phyloP scores from a whole-genome alignment of 345 rosid genomes.

The Draba incana region DNA sequence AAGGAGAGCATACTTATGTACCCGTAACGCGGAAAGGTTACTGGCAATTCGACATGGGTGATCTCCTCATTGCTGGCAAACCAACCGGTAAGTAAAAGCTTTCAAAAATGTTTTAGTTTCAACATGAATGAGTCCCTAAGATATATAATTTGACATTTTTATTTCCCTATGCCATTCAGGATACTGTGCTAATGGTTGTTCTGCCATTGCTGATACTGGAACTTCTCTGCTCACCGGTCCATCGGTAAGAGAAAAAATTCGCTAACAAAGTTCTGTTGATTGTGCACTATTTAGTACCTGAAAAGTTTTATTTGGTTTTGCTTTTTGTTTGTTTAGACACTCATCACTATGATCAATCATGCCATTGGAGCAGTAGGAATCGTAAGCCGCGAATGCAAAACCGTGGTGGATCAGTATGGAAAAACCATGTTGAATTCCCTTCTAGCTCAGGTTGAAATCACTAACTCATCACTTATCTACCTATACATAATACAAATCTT shows the following conservation, averaged over 20 bases:
- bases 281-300: constrained; percentile 5
- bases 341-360: constrained; percentile 78
- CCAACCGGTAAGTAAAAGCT: constrained; percentile 63
- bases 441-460: constrained; percentile 51
- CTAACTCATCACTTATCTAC: constrained; percentile 13
- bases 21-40: constrained; percentile 91
- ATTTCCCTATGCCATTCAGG: constrained; percentile 47
- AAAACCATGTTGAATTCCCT: constrained; percentile 71
- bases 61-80: constrained; percentile 74
- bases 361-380: constrained; percentile 86
- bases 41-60: constrained; percentile 97
- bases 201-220: constrained; percentile 94
- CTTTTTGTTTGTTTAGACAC: constrained; percentile 44
- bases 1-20: constrained; percentile 87
- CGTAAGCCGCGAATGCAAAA: constrained; percentile 75
- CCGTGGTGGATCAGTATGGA: constrained; percentile 69
- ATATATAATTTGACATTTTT: not conserved
- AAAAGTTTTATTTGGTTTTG: not conserved
- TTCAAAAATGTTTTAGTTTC: constrained; percentile 3
- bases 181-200: constrained; percentile 63
- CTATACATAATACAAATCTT: constrained; percentile 11
- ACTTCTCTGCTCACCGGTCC: constrained; percentile 94
- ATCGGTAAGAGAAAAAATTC: constrained; percentile 50
- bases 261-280: not conserved
- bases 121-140: not conserved